Base-by-base conservation (phyloP, 352 stramenopile genomes). In the Globisporangium recalcitrans region DNA sequence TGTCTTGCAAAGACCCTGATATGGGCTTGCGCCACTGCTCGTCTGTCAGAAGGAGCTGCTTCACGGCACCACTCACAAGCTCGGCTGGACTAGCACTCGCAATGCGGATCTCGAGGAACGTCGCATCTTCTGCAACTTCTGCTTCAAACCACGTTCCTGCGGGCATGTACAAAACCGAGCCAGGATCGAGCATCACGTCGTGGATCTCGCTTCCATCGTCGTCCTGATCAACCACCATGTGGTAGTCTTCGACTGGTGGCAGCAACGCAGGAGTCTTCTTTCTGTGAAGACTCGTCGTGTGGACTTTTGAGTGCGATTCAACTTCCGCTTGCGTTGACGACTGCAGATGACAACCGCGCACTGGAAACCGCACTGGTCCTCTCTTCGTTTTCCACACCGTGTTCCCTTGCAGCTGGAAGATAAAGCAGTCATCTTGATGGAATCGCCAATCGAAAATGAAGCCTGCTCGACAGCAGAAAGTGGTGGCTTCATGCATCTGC, bases 31-130 rank as follows among this genome's bases (percentile, higher is more conserved):
- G 65, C 68, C 64, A 78, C 10, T 62, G 52, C 22, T 74, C 64
- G 24, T 77, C 71, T 26, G 46, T 26, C 49, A 29, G 67, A 4
- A 70, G 24, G 0, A 87, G 48, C 42, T 87, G 72, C 31, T 55
- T 67, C 24, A 85, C 19, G 0, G 69, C 68, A 19, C 71, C 70
- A 0, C 64, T 22, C 1, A 74, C 24, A 29, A 80, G 47, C 0
- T 77, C 62, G 5, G 58, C 54, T 8, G 72, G 73, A 1, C 42
- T 72, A 19, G 69, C 52, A 2, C 55, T 60, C 5, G 61, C 61
- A 16, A 89, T 19, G 16, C 78, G 68, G 16, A 87, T 63, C 24
- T 88, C 75, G 0, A 89, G 63, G 70, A 73, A 87, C 49, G 78
- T 38, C 11, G 64, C 38, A 4, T 58, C 27, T 0, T 71, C 67